Evolutionary conservation across 768 basidiomycete genomes (phyloP), one percentile per base, ranked within the genome.

Genomic region (Zangia roseola): DNA sequence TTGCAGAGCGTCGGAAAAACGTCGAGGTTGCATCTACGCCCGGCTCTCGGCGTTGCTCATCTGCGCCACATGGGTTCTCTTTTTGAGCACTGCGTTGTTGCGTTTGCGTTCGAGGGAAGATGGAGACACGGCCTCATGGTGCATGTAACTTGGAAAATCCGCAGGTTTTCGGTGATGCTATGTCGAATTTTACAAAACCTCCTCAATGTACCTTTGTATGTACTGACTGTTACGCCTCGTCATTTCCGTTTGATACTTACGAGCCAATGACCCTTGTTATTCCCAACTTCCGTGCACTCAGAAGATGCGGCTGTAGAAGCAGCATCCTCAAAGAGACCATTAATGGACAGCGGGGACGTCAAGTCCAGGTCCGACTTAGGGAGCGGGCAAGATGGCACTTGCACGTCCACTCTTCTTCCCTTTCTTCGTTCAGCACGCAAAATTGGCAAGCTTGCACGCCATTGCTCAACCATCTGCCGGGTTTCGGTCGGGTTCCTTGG

Each of bases 71-170:
- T 89, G 86, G 87, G 58, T 76, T 30, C 62, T 87, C 51, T 88
- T 88, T 65, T 68, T 88, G 58, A 71, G 59, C 10, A 84, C 81
- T 16, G 85, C 83, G 0, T 83, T 75, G 75, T 60, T 75, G 45
- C 78, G 76, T 55, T 65, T 86, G 49, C 74, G 81, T 28, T 74
- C 71, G 39, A 74, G 66, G 55, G 65, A 69, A 44, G 67, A 72
- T 31, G 65, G 70, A 38, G 55, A 49, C 3, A 16, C 26, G 36
- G 36, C 43, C 35, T 43, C 25, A 23, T 41, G 37, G 28, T n/a
- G 31, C 6, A 25, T 39, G n/a, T 41, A 30, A 13, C 44, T 17
- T 26, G 13, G n/a, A 31, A 10, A n/a, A n/a, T 42, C 30, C 24
- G 37, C 20, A 25, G 12, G 8, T 4, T 16, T 31, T 28, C 20